Base-by-base conservation (phyloP, 2,329 filamentous ascomycete species). In the Cryphonectria parasitica region DNA sequence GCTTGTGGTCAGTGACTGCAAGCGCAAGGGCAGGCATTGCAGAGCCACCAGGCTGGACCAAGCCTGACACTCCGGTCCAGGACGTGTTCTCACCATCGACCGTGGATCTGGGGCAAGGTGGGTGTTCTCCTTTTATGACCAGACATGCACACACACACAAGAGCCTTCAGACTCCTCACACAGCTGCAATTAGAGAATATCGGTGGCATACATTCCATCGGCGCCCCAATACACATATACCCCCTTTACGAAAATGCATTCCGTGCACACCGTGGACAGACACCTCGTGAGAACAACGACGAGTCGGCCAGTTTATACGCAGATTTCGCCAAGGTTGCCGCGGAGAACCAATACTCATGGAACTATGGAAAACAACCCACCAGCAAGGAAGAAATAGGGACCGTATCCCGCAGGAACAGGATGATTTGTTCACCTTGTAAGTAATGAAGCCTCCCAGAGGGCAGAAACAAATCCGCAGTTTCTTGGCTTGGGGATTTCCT, bases 381-480 rank as follows among this genome's bases (percentile, higher is more conserved):
- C 56, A 84, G 82, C 0, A 80, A 83, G n/a, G 77, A 86, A 28
- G 79, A 77, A 0, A 91, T 92, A 73, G 84, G 82, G 1, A 86
- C 81, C 0, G 81, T 89, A 1, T 83, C 83, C 0, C 82, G 83
- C 75, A 85, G 81, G 73, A 92, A 92, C 74, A 81, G 90, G 25
- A 90, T 92, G 86, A 91, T 92, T 68, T 91, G 89, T 76, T 87
- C 84, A 64, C 90, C 90, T 19, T 92, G 89, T 91, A 77, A 68
- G 85, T 78, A 22, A 49, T 10, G 22, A 49, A 39, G 8, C 36
- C 19, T n/a, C 22, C n/a, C 15, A 11, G 15, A 7, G 41, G 34
- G 11, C 43, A n/a, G 15, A 25, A 11, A n/a, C 15, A 5, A 17
- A 49, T n/a, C 3, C 11, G 17, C 41, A 43, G 2, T n/a, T 10